A percentile compares a stretch with the other conserved stretches of the same genome.
phyloP scores from a whole-genome alignment of 2,329 filamentous ascomycete species.

The Cladophialophora exuberans region DNA sequence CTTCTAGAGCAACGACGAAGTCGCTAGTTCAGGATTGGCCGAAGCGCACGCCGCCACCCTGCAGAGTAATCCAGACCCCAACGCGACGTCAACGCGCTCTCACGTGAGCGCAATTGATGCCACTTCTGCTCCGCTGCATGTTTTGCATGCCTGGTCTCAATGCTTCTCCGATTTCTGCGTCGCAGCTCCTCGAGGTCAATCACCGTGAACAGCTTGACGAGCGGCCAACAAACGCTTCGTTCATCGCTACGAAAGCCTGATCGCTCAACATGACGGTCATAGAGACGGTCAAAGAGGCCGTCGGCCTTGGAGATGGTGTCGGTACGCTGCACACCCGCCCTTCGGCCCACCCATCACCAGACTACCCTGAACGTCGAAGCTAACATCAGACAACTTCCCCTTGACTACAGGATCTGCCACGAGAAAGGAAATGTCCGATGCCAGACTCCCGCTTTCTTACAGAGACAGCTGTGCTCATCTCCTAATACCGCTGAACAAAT shows the following conservation, averaged over 20 bases:
- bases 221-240: neutral
- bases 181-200: neutral
- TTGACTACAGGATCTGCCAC: constrained; percentile 59
- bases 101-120: neutral
- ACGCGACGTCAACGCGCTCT: neutral
- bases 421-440: constrained; percentile 91
- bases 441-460: constrained; percentile 84
- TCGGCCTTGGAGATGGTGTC: constrained; percentile 48
- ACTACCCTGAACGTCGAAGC: constrained; percentile 26
- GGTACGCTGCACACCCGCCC: constrained; percentile 37
- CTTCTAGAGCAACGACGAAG: constrained; percentile 14
- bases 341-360: neutral
- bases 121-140: neutral
- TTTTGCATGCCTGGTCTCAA: neutral
- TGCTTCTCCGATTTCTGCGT: neutral
- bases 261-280: constrained; percentile 38
- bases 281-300: constrained; percentile 52
- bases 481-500: constrained; percentile 92
- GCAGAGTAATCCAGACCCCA: neutral
- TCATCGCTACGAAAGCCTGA: neutral
- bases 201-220: neutral
- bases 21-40: neutral
- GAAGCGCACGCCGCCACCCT: neutral
- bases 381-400: constrained; percentile 28
- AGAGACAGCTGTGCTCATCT: constrained; percentile 94